These are phyloP conservation scores for Alternaria solani DNA, from an alignment of 2,329 filamentous ascomycete genomes.

Conservation along the genomic window DNA sequence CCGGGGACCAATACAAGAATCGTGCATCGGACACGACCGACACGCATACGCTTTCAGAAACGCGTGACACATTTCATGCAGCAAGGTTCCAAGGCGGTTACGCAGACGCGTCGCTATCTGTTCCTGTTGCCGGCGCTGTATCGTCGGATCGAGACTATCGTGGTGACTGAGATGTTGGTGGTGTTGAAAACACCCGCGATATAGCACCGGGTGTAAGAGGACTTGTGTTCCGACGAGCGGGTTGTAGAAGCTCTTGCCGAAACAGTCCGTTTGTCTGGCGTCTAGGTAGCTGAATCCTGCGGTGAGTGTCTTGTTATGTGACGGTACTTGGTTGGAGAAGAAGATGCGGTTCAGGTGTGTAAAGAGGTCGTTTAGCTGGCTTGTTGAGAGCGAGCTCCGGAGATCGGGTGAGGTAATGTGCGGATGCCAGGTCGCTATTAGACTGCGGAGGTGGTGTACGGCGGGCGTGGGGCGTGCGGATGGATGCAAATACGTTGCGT, in stretches of 20 bases:
- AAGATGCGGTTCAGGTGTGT: slow-evolving; percentile 21
- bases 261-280: slow-evolving; percentile 13
- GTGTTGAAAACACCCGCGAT: slow-evolving; percentile 5
- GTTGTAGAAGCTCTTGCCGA: slow-evolving; percentile 22
- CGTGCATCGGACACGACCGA: slow-evolving; percentile 18
- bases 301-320: slow-evolving; percentile 13
- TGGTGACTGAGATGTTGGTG: background rate
- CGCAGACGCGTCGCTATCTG: slow-evolving; percentile 4
- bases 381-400: slow-evolving; percentile 13
- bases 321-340: slow-evolving; percentile 17
- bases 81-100: slow-evolving; percentile 21
- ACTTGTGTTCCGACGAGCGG: slow-evolving; percentile 24
- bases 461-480: background rate
- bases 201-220: slow-evolving; percentile 20
- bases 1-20: slow-evolving; percentile 4
- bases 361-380: slow-evolving; percentile 18
- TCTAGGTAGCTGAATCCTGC: slow-evolving; percentile 19
- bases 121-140: slow-evolving; percentile 4
- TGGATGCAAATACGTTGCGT: slow-evolving; percentile 19
- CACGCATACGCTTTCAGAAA: slow-evolving; percentile 29
- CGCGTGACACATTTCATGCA: slow-evolving; percentile 29
- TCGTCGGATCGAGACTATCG: background rate
- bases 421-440: slow-evolving; percentile 19
- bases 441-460: slow-evolving; percentile 14
- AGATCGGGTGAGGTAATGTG: slow-evolving; percentile 16